Evolutionary conservation across 192 early-diverging fungal species (phyloP).

Genomic region (Umbelopsis isabellina): DNA sequence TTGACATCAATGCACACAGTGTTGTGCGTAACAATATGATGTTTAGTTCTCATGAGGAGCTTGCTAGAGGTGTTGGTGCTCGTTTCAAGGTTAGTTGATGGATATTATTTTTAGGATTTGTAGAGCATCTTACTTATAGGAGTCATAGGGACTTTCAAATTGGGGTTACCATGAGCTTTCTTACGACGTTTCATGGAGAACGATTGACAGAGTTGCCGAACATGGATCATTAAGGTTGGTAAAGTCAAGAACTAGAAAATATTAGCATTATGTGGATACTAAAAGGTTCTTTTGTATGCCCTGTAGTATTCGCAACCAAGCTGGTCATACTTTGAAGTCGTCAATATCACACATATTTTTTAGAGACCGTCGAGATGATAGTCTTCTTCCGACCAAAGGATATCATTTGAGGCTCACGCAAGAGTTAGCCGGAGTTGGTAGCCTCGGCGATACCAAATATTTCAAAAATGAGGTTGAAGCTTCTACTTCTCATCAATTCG

Average conservation of each 20-base stretch:
- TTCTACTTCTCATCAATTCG: conserved; percentile 27
- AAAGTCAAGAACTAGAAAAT: background rate
- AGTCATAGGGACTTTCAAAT: conserved; percentile 46
- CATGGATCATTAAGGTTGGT: conserved; percentile 61
- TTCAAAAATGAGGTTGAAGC: conserved; percentile 72
- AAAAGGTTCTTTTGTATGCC: background rate
- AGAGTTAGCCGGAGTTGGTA: conserved; percentile 85
- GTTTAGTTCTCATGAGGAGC: conserved; percentile 77
- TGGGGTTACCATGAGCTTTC: conserved; percentile 67
- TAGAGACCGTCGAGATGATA: conserved; percentile 80
- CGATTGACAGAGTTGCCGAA: conserved; percentile 60
- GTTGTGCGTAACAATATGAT: conserved; percentile 64
- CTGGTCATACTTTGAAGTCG: conserved; percentile 71
- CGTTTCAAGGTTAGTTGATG: conserved; percentile 55
- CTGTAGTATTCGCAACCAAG: conserved; percentile 39
- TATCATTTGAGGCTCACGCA: conserved; percentile 51
- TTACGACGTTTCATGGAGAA: conserved; percentile 81
- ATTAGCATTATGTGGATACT: background rate
- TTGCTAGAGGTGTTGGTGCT: conserved; percentile 58
- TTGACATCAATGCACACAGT: conserved; percentile 71
- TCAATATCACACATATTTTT: conserved; percentile 68
- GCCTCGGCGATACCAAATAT: conserved; percentile 69
- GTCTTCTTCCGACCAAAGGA: conserved; percentile 78
- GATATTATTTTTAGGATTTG: background rate
- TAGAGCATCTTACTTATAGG: too few species aligned